Conservation (phyloP, 1,139 yeast genomes). For the Ogataea hybrid region DNA sequence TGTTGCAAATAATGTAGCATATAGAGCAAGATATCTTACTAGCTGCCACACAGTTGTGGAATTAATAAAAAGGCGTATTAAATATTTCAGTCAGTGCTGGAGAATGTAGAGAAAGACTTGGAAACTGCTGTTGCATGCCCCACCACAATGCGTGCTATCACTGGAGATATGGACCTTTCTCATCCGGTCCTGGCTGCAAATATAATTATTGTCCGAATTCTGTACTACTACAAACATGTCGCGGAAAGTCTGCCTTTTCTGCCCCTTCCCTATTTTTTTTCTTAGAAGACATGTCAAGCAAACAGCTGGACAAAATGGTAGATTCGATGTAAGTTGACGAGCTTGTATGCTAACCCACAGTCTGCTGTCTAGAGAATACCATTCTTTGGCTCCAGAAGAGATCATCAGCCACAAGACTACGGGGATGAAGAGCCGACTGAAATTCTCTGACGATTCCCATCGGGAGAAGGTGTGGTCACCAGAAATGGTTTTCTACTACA, state of each 20-base stretch:
- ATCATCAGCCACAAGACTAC: constrained; percentile 22
- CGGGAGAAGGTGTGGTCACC: constrained; percentile 24
- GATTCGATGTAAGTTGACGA: constrained; percentile 20
- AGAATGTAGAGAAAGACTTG: no score
- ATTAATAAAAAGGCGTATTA: no score
- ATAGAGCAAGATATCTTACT: no score
- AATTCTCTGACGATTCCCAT: constrained; percentile 27
- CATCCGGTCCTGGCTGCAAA: not conserved
- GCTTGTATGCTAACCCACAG: constrained; percentile 4
- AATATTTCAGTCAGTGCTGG: no score
- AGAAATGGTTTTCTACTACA: constrained; percentile 31
- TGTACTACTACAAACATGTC: not conserved
- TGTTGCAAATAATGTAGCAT: no score
- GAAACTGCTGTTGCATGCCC: no score
- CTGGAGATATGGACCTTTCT: not conserved
- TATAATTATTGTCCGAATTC: not conserved
- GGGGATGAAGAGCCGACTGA: constrained; percentile 23
- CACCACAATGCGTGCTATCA: not conserved
- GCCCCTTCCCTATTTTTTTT: constrained; percentile 4
- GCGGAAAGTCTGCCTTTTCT: constrained; percentile 21
- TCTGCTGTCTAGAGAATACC: constrained; percentile 20
- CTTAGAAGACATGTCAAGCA: constrained; percentile 2
- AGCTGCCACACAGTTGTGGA: no score
- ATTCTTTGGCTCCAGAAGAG: constrained; percentile 23
- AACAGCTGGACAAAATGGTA: constrained; percentile 14